Evolutionary conservation across 345 rosid species (phyloP).

Genomic region (Dimocarpus longan): DNA sequence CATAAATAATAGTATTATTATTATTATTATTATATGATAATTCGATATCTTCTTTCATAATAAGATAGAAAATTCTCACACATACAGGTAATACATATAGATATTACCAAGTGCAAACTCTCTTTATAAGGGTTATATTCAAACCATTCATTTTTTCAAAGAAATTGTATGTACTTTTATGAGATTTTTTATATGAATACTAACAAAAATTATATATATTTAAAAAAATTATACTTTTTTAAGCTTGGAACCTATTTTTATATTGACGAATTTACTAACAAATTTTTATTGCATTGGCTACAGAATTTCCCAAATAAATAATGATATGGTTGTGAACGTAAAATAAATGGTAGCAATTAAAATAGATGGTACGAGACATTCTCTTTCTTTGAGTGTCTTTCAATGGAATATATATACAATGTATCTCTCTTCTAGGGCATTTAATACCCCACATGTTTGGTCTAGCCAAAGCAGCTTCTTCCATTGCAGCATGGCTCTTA

Average conservation of each 20-base stretch:
- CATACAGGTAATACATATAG: no score
- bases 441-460: conserved; percentile 21
- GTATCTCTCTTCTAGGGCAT: conserved; percentile 14
- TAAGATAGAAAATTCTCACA: no score
- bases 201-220: no score
- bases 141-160: no score
- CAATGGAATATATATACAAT: conserved; percentile 12
- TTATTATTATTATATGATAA: no score
- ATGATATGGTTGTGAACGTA: not conserved
- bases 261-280: not conserved
- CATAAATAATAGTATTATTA: not conserved
- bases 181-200: no score
- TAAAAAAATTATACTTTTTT: no score
- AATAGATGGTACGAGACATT: not conserved
- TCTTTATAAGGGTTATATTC: no score
- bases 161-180: no score
- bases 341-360: not conserved
- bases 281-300: not conserved
- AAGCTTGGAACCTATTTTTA: no score
- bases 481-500: conserved; percentile 16
- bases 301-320: not conserved
- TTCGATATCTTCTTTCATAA: no score
- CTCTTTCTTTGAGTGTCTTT: not conserved
- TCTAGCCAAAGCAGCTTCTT: conserved; percentile 18
- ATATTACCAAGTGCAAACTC: no score